Evolutionary conservation across 129 eudicot genomes (phyloP), one percentile per base, ranked within the genome.

Genomic region (Pseudognaphalium luteoalbum): DNA sequence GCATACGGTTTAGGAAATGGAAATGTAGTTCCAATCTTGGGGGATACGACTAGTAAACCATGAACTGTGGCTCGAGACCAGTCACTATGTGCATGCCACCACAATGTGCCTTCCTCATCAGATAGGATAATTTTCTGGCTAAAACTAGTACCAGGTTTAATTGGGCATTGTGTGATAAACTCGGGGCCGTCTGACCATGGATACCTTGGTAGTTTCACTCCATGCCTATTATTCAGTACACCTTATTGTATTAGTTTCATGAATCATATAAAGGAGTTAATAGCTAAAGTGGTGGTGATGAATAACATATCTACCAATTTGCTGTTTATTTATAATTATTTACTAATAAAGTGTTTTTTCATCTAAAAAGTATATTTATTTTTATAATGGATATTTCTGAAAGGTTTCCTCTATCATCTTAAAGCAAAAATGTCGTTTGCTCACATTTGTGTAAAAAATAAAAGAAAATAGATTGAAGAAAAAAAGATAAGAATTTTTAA

Each of bases 41-140:
- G 90, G 39, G 71, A 81, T 56, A 86, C 68, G 30, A 83, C 44
- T 29, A 86, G 77, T 3, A 71, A 59, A 3, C 90, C 90, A 60
- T 86, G 83, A 2, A 83, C 78, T 0, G 87, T 86, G 19, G 90
- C 90, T 30, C 90, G 83, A 39, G 87, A 74, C 88, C 88, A 87
- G 17, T 75, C 88, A 15, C 88, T 87, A 19, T 87, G 91, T 3
- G 91, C 91, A 67, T 84, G 88, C 91, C 88, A 87, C 91, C 91
- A 87, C 4, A 87, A 6, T 21, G 91, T 87, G 6, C 88, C 91
- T 82, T 84, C 87, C 71, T 87, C 91, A 6, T 37, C 65, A 6
- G 85, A 66, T 37, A 87, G 58, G 33, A 59, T 69, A 2, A 87
- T 60, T 54, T 65, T 79, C 14, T 87, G 76, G 4, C 61, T 84